phyloP scores from a whole-genome alignment of 169 alveolate genomes.

The Plasmodium coatneyi region DNA sequence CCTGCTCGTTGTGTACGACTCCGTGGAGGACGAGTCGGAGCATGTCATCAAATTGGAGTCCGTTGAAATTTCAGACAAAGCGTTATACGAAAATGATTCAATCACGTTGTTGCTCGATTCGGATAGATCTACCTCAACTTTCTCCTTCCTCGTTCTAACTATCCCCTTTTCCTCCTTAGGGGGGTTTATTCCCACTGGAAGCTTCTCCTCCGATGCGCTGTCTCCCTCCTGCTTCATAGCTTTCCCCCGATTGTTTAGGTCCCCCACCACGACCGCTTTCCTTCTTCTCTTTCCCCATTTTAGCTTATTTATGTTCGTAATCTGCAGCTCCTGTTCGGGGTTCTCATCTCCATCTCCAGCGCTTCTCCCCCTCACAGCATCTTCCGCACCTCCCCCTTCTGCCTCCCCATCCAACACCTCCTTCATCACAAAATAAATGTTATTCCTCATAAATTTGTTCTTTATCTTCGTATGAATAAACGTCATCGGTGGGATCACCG shows the following conservation, averaged over 20 bases:
- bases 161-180: background rate
- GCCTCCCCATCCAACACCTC: background rate
- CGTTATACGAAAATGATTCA: slow-evolving; percentile 19
- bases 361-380: background rate
- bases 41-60: slow-evolving; percentile 7
- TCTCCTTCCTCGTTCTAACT: background rate
- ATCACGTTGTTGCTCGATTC: slow-evolving; percentile 26
- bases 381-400: background rate
- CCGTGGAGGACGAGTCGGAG: slow-evolving; percentile 22
- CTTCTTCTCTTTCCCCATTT: background rate
- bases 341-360: background rate
- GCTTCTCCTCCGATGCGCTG: background rate
- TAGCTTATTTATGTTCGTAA: slow-evolving; percentile 25
- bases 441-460: slow-evolving; percentile 67
- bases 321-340: background rate
- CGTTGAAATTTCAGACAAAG: background rate
- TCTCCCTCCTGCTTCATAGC: background rate
- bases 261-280: background rate
- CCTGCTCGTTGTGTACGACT: background rate
- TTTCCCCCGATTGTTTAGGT: background rate
- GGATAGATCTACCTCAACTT: background rate
- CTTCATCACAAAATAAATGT: slow-evolving; percentile 44
- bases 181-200: background rate
- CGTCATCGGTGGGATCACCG: slow-evolving; percentile 27
- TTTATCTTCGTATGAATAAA: slow-evolving; percentile 62